Conservation (phyloP, 148 eudicot species). For the Vaccinium corymbosum region DNA sequence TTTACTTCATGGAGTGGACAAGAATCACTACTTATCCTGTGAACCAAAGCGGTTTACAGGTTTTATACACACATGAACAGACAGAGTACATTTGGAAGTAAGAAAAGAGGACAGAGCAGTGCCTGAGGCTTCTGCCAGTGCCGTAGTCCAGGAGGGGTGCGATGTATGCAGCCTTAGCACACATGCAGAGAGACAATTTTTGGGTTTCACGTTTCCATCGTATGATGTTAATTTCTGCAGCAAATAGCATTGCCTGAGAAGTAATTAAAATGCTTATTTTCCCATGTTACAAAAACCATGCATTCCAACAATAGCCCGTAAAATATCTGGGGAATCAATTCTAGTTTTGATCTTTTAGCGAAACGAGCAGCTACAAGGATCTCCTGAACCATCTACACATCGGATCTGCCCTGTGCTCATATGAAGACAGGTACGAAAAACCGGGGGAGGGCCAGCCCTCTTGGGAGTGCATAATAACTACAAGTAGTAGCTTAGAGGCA, state of each 20-base stretch:
- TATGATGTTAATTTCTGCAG: not conserved
- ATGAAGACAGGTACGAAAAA: not conserved
- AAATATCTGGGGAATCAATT: not conserved
- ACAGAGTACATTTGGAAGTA: not conserved
- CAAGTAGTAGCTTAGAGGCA: not conserved
- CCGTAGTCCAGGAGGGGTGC: not conserved
- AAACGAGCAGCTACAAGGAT: not conserved
- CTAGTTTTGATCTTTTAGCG: not conserved
- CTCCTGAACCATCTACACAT: not conserved
- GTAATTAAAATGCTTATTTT: not conserved
- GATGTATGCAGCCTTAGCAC: not conserved
- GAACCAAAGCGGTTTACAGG: not conserved
- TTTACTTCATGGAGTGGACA: not conserved
- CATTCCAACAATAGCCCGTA: not conserved
- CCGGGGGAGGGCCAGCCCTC: not conserved
- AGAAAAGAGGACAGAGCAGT: not conserved
- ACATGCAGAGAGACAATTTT: not conserved
- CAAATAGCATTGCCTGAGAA: slow-evolving; percentile 8
- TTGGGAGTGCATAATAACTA: not conserved
- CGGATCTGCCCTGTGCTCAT: not conserved
- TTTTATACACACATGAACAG: not conserved
- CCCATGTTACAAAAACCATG: not conserved
- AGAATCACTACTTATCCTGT: not conserved
- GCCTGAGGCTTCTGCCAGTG: slow-evolving; percentile 3
- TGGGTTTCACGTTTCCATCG: not conserved